These are phyloP conservation scores for Mycena pura DNA, from an alignment of 768 basidiomycete species.

Conservation along the genomic window DNA sequence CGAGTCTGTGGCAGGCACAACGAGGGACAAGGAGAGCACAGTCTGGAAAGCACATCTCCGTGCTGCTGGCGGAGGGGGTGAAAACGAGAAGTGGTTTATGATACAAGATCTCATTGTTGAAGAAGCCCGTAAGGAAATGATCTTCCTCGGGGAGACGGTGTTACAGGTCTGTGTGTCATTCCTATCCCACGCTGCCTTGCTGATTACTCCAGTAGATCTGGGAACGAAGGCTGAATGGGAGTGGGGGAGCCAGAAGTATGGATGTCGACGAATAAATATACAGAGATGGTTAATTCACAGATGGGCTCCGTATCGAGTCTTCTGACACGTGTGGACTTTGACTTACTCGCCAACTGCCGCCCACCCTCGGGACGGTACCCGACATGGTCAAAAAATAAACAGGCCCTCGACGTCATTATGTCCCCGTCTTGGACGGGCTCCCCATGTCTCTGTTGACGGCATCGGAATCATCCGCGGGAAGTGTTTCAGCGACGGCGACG, in stretches of 20 bases:
- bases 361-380: no score
- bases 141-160: conserved; percentile 95
- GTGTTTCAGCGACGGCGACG: not conserved
- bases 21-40: conserved; percentile 88
- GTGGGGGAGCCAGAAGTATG: conserved; percentile 35
- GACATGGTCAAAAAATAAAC: no score
- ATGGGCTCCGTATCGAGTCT: conserved; percentile 3
- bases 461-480: not conserved
- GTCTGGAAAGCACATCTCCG: conserved; percentile 93
- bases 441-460: not conserved
- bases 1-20: conserved; percentile 95
- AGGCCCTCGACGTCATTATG: conserved; percentile 9
- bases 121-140: conserved; percentile 97
- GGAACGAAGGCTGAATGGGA: conserved; percentile 56
- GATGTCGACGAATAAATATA: conserved; percentile 40
- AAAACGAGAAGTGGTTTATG: conserved; percentile 93
- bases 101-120: conserved; percentile 96
- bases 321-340: conserved; percentile 11
- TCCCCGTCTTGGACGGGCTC: not conserved
- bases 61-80: conserved; percentile 75
- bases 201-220: conserved; percentile 56
- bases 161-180: conserved; percentile 70
- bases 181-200: conserved; percentile 12
- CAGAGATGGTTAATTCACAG: no score
- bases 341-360: no score